phyloP scores from a whole-genome alignment of 345 rosid species.

The Fremontodendron californicum region DNA sequence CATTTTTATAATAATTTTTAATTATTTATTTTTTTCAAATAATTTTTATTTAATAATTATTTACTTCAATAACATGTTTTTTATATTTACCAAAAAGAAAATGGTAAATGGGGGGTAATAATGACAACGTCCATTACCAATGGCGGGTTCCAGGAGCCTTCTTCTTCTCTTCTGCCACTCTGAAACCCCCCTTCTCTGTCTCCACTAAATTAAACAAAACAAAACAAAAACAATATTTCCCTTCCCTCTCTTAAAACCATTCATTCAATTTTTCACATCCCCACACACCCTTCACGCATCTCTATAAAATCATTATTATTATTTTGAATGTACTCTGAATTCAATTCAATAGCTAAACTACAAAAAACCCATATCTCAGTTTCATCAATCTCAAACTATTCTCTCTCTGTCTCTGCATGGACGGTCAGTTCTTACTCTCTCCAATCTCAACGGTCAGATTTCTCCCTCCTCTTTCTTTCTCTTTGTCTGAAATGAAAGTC shows the following conservation, averaged over 20 bases:
- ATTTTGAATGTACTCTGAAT: neutral
- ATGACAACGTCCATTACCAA: conserved; percentile 21
- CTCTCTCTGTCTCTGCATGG: conserved; percentile 28
- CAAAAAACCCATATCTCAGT: conserved; percentile 22
- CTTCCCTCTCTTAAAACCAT: neutral
- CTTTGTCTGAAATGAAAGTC: neutral
- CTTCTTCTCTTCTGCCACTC: conserved; percentile 24
- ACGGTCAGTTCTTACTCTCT: conserved; percentile 31
- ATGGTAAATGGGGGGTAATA: neutral
- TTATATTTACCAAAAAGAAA: no score
- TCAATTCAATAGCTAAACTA: conserved; percentile 4
- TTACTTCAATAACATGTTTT: no score
- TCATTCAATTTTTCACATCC: conserved; percentile 13
- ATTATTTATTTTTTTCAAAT: no score
- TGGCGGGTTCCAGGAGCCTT: conserved; percentile 53
- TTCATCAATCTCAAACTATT: conserved; percentile 19
- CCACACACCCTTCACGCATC: conserved; percentile 25
- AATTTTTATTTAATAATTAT: no score
- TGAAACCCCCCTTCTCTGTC: neutral
- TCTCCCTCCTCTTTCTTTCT: neutral
- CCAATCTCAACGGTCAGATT: conserved; percentile 42
- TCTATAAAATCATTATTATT: conserved; percentile 10
- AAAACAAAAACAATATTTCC: neutral
- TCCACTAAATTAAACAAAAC: neutral
- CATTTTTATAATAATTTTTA: no score